Conservation (phyloP, 2,329 filamentous ascomycete genomes). For the Fusarium fujikuroi region DNA sequence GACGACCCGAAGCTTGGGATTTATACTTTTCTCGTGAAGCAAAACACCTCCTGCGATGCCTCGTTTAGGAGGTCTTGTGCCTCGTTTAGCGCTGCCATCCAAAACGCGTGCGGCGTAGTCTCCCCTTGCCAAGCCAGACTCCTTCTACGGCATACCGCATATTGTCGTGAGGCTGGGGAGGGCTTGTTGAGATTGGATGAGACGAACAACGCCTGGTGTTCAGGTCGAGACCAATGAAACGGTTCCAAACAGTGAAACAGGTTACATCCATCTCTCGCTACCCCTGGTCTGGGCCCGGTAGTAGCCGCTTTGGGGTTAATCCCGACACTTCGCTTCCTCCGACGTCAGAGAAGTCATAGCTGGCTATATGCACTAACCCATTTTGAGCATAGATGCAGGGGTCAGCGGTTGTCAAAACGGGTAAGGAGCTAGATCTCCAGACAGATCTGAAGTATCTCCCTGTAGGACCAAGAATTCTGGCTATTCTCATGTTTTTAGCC, state of each 20-base stretch:
- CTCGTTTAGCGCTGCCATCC: not conserved
- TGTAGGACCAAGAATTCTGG: not conserved
- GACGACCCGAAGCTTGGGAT: not conserved
- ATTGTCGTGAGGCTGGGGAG: not conserved
- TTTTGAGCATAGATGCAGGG: not conserved
- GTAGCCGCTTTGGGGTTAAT: not conserved
- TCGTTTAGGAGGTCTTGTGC: not conserved
- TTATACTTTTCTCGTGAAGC: constrained; percentile 9
- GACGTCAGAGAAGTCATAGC: constrained; percentile 1
- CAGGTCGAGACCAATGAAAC: not conserved
- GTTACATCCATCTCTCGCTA: not conserved
- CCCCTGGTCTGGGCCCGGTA: not conserved
- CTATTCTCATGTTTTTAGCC: not conserved
- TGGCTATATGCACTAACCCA: not conserved
- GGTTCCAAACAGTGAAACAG: not conserved
- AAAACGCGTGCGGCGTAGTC: not conserved
- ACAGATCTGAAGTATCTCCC: not conserved
- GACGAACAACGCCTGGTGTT: constrained; percentile 1
- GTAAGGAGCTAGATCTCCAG: not conserved
- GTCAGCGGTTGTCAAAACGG: not conserved
- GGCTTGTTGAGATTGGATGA: not conserved
- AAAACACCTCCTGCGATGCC: not conserved
- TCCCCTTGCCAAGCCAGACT: not conserved
- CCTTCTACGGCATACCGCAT: not conserved
- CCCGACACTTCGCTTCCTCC: not conserved